Conservation (phyloP, 257 asterid genomes). For the Fraxinus americana region DNA sequence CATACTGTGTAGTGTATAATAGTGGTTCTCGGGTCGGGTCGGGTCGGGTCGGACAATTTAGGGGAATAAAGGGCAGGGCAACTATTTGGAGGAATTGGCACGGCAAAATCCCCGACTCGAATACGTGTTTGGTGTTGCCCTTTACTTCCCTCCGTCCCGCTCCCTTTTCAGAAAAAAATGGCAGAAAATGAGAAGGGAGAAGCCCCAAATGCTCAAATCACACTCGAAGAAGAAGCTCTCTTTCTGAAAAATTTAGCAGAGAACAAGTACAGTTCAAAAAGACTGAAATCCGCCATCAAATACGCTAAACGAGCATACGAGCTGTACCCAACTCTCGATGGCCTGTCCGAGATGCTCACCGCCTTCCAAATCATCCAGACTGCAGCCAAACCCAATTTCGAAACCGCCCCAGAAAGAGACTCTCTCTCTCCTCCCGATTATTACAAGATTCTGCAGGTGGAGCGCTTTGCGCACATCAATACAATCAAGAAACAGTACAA, state of each 20-base stretch:
- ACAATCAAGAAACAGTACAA: slow-evolving; percentile 72
- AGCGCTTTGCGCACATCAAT: slow-evolving; percentile 64
- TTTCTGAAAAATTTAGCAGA: slow-evolving; percentile 67
- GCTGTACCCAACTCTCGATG: slow-evolving; percentile 55
- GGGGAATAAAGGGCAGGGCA: too few species aligned
- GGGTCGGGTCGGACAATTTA: not conserved
- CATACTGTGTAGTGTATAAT: not conserved
- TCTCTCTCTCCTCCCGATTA: slow-evolving; percentile 49
- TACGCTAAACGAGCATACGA: slow-evolving; percentile 69
- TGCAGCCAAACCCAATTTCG: slow-evolving; percentile 29
- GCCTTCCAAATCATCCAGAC: slow-evolving; percentile 61
- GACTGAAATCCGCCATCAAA: slow-evolving; percentile 62
- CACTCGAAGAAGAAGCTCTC: slow-evolving; percentile 42
- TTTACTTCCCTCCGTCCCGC: not conserved
- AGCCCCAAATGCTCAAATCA: slow-evolving; percentile 13
- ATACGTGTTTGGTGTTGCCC: not conserved
- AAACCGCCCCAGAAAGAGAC: slow-evolving; percentile 11
- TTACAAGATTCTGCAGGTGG: slow-evolving; percentile 67
- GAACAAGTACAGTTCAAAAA: slow-evolving; percentile 51
- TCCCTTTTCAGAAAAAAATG: slow-evolving; percentile 29
- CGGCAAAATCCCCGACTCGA: not conserved
- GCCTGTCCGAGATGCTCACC: slow-evolving; percentile 60
- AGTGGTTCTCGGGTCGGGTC: not conserved
- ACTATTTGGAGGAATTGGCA: not conserved
- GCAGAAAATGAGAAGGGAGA: slow-evolving; percentile 23